These are phyloP conservation scores for Cunninghamia lanceolata DNA, from an alignment of 75 land plant genomes.

Conservation along the genomic window DNA sequence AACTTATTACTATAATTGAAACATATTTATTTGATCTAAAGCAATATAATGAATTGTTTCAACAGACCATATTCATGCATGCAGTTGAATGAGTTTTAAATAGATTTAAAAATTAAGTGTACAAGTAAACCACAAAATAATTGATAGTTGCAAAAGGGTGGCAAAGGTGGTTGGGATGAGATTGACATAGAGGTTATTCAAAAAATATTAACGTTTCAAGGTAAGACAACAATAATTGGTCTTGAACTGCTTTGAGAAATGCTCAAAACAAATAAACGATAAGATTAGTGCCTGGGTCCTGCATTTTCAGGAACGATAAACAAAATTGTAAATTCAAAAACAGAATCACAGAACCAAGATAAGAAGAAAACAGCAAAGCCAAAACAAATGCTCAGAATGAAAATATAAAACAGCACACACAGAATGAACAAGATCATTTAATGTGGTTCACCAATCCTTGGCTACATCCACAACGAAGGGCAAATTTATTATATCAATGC, in stretches of 20 bases:
- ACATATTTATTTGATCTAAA: neutral
- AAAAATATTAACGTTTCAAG: neutral
- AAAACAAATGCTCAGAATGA: too few relatives aligned
- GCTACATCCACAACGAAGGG: too few relatives aligned
- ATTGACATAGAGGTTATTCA: neutral
- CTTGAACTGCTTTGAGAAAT: neutral
- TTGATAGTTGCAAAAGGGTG: neutral
- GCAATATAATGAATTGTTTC: neutral
- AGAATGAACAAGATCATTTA: too few relatives aligned
- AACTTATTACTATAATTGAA: neutral
- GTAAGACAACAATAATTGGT: neutral
- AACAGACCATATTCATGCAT: too few relatives aligned
- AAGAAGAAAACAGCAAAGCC: too few relatives aligned
- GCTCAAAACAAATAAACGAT: neutral
- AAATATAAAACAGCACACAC: too few relatives aligned
- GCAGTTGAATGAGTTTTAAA: neutral
- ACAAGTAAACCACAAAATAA: neutral
- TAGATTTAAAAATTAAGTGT: neutral
- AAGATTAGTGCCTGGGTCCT: neutral
- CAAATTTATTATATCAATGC: too few relatives aligned
- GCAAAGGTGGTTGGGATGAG: neutral
- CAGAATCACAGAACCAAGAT: too few relatives aligned
- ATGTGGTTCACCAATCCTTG: too few relatives aligned
- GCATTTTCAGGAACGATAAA: neutral
- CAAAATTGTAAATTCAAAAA: too few relatives aligned